phyloP scores from a whole-genome alignment of 257 asterid genomes.

The Rauvolfia tetraphylla region DNA sequence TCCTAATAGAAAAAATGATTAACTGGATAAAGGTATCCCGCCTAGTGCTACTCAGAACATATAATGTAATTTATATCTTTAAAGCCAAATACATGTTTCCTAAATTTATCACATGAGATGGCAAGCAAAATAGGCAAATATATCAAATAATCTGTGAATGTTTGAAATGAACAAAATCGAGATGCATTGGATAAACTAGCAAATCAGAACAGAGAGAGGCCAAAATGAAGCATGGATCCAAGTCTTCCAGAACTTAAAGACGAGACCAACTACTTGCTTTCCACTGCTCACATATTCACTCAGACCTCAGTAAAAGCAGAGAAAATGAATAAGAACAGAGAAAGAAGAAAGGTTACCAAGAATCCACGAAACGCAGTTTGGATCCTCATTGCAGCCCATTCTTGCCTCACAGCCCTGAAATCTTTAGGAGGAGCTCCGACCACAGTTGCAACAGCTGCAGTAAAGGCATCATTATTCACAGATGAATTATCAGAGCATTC shows the following conservation, averaged over 20 bases:
- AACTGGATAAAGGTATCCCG: background rate
- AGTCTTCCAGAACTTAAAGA: background rate
- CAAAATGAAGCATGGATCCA: background rate
- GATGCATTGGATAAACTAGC: background rate
- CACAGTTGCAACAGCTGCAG: conserved; percentile 84
- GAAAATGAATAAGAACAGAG: background rate
- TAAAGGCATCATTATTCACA: conserved; percentile 56
- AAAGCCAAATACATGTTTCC: background rate
- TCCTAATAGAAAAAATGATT: background rate
- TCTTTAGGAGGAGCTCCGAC: conserved; percentile 88
- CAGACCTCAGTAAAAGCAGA: background rate
- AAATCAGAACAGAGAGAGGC: background rate
- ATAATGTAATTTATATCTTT: background rate
- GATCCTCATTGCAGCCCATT: conserved; percentile 95
- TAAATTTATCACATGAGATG: background rate
- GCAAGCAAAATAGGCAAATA: background rate
- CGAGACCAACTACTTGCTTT: background rate
- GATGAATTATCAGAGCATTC: conserved; percentile 57
- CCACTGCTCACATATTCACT: background rate
- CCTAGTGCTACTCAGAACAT: background rate
- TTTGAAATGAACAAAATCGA: background rate
- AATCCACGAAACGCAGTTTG: conserved; percentile 92
- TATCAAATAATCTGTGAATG: too few relatives aligned
- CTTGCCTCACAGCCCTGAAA: conserved; percentile 69
- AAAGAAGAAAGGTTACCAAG: conserved; percentile 41